These are phyloP conservation scores for Botrytis deweyae DNA, from an alignment of 2,329 filamentous ascomycete genomes.

Conservation along the genomic window DNA sequence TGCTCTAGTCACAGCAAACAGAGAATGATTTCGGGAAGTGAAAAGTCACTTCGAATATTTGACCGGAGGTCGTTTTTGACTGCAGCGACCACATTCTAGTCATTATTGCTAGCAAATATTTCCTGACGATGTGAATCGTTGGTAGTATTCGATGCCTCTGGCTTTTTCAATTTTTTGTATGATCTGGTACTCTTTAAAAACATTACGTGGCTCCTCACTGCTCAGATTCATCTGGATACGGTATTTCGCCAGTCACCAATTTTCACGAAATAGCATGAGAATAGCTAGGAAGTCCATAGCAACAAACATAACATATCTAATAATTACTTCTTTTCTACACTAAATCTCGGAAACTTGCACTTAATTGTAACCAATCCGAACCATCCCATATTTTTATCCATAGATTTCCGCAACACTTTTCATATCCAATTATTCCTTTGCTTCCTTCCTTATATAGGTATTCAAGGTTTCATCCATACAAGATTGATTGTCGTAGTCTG, in stretches of 20 bases:
- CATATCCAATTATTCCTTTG: neutral
- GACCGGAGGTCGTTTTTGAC: neutral
- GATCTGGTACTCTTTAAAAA: neutral
- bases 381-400: neutral
- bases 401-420: neutral
- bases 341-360: neutral
- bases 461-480: neutral
- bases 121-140: neutral
- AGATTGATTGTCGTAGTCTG: neutral
- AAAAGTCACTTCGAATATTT: neutral
- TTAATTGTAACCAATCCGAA: neutral
- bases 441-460: neutral
- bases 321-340: neutral
- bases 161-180: neutral
- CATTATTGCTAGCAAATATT: neutral
- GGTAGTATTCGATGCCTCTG: neutral
- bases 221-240: too few relatives aligned
- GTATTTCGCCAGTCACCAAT: too few relatives aligned
- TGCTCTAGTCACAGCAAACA: neutral
- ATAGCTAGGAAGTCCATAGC: neutral
- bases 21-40: neutral
- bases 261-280: neutral
- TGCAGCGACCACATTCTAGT: neutral
- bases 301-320: neutral
- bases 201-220: neutral